phyloP scores from a whole-genome alignment of 1,284 basidiomycete genomes.

The Leccinum pachyderme region DNA sequence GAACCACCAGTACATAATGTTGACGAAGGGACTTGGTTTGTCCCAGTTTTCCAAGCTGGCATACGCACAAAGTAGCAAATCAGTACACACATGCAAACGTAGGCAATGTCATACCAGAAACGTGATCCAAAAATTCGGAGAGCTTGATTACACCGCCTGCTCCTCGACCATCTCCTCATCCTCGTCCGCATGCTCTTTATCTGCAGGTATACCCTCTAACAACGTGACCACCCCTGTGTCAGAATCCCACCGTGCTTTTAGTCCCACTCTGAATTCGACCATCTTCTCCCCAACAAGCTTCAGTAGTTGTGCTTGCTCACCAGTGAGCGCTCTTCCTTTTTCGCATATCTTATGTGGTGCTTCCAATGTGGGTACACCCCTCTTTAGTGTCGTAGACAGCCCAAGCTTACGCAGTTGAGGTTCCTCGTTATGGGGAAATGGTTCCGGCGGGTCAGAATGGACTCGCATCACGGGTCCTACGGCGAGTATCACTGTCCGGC shows the following conservation, averaged over 20 bases:
- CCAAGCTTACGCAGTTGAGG: conserved; percentile 93
- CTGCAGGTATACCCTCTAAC: conserved; percentile 44
- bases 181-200: conserved; percentile 35
- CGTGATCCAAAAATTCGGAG: not conserved
- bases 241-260: conserved; percentile 77
- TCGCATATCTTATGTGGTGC: conserved; percentile 84
- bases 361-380: conserved; percentile 85
- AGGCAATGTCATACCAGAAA: not conserved
- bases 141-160: conserved; percentile 13
- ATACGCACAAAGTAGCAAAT: conserved; percentile 3
- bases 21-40: not conserved
- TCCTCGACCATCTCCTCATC: conserved; percentile 41
- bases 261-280: conserved; percentile 75
- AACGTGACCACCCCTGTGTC: conserved; percentile 65
- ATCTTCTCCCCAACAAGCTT: conserved; percentile 87
- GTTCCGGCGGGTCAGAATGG: conserved; percentile 73
- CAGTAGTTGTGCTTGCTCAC: conserved; percentile 86
- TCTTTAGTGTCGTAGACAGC: conserved; percentile 80
- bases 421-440: conserved; percentile 96
- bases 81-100: not conserved
- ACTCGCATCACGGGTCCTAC: conserved; percentile 71
- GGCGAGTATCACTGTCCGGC: conserved; percentile 75
- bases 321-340: conserved; percentile 75
- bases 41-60: not conserved
- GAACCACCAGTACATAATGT: not conserved